Evolutionary conservation across 1,139 yeast genomes (phyloP), one percentile per base, ranked within the genome.

Genomic region (Hansenula lynferdii): DNA sequence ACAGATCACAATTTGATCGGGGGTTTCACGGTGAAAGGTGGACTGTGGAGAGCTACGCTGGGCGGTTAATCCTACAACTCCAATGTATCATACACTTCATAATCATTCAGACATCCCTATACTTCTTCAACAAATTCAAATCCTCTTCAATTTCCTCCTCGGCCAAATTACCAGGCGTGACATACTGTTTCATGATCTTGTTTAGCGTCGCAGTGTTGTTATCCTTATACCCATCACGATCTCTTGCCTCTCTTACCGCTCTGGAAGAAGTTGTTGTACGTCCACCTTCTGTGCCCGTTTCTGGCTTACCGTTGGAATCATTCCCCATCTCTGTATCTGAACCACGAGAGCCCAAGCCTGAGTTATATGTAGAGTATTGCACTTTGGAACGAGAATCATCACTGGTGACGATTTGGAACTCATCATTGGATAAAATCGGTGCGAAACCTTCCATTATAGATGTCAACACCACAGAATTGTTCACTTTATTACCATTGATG

Each of bases 81-180:
- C n/a, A n/a, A n/a, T n/a, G n/a, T n/a, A n/a, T n/a, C n/a, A n/a
- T n/a, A n/a, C n/a, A n/a, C n/a, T n/a, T n/a, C n/a, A n/a, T n/a
- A n/a, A n/a, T n/a, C n/a, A n/a, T n/a, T n/a, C 16, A n/a, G 18
- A 15, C 6, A 15, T 26, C 6, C 27, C 38, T 14, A 34, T 25
- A 15, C 18, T 12, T 26, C 24, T 42, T 37, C 30, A 57, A 35
- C 11, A 42, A 11, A 10, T 40, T 37, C 25, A 62, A 37, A 42
- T 62, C 67, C 1, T 42, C 33, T 5, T 60, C 62, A 19, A 61
- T 48, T 27, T 60, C 66, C 1, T 46, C 53, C 2, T 27, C 29
- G 5, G 42, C 43, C 20, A 62, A 42, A 1, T 60, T 60, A 24
- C 46, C 51, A 2, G 67, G 67, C 16, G 51, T 37, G 4, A 42